These are phyloP conservation scores for Colletotrichum chlorophyti DNA, from an alignment of 2,329 filamentous ascomycete genomes.

Conservation along the genomic window DNA sequence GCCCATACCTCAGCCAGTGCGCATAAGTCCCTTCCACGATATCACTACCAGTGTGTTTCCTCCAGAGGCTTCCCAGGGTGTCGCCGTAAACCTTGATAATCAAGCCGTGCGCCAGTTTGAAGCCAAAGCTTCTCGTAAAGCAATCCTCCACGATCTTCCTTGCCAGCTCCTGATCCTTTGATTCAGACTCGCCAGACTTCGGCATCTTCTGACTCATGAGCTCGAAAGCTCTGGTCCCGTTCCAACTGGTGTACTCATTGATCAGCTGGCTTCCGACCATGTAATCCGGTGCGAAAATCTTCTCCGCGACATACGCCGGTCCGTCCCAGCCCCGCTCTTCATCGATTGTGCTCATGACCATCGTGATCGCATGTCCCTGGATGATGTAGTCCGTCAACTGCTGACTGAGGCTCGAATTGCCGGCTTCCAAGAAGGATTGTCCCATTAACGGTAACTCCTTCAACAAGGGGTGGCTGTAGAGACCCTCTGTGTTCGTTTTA, in stretches of 20 bases:
- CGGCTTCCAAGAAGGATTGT: slow-evolving; percentile 44
- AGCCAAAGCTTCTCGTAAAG: slow-evolving; percentile 56
- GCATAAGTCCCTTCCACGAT: slow-evolving; percentile 58
- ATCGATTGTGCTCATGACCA: slow-evolving; percentile 60
- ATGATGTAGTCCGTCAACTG: slow-evolving; percentile 64
- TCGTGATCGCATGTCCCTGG: slow-evolving; percentile 59
- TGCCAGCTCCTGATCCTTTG: slow-evolving; percentile 52
- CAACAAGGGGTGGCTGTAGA: slow-evolving; percentile 55
- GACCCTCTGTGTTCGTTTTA: slow-evolving; percentile 55
- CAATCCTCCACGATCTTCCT: slow-evolving; percentile 58
- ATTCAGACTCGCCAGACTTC: slow-evolving; percentile 46
- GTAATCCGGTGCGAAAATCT: slow-evolving; percentile 57
- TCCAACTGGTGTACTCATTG: slow-evolving; percentile 59
- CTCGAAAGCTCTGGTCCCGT: slow-evolving; percentile 54
- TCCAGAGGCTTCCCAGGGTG: slow-evolving; percentile 61
- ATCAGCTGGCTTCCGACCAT: slow-evolving; percentile 59
- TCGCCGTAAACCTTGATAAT: slow-evolving; percentile 55
- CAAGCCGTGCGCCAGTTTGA: slow-evolving; percentile 62
- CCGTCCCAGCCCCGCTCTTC: slow-evolving; percentile 59
- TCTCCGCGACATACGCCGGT: slow-evolving; percentile 54
- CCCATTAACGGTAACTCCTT: slow-evolving; percentile 49
- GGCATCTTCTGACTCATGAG: slow-evolving; percentile 53
- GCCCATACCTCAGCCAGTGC: slow-evolving; percentile 59
- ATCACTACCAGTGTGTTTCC: slow-evolving; percentile 55
- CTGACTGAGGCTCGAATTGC: slow-evolving; percentile 34